These are phyloP conservation scores for Juglanconis sp. DNA, from an alignment of 2,329 filamentous ascomycete genomes.

Conservation along the genomic window DNA sequence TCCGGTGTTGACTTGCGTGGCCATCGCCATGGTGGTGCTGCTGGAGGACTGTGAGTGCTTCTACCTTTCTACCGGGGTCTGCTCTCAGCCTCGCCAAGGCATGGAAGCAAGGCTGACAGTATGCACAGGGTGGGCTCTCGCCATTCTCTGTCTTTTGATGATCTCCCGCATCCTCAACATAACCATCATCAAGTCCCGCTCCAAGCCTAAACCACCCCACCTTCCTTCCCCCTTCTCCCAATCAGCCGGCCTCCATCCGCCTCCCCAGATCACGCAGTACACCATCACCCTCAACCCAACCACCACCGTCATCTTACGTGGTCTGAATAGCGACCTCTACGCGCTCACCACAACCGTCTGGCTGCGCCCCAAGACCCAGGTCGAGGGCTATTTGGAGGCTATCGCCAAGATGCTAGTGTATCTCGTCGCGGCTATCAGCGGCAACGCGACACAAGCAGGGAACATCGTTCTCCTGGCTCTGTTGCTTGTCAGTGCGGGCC, in stretches of 20 bases:
- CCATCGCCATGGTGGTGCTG: slow-evolving; percentile 43
- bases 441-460: slow-evolving; percentile 52
- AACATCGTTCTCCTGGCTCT: slow-evolving; percentile 49
- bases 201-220: slow-evolving; percentile 20
- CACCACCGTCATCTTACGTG: slow-evolving; percentile 45
- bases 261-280: slow-evolving; percentile 16
- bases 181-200: slow-evolving; percentile 52
- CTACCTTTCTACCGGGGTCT: not conserved
- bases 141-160: slow-evolving; percentile 46
- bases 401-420: slow-evolving; percentile 57
- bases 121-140: slow-evolving; percentile 45
- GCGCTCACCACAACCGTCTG: slow-evolving; percentile 57
- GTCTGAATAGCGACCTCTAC: slow-evolving; percentile 53
- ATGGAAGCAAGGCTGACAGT: not conserved
- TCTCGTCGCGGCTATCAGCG: slow-evolving; percentile 51
- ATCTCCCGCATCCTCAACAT: slow-evolving; percentile 54
- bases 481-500: slow-evolving; percentile 48
- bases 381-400: slow-evolving; percentile 51
- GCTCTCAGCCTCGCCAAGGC: no score
- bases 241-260: slow-evolving; percentile 17
- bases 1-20: slow-evolving; percentile 43
- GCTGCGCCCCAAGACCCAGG: slow-evolving; percentile 48
- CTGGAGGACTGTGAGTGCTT: slow-evolving; percentile 41
- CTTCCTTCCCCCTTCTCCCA: slow-evolving; percentile 6
- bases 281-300: slow-evolving; percentile 13